Conservation (phyloP, 352 stramenopile species). For the Phytophthora agathidicida region DNA sequence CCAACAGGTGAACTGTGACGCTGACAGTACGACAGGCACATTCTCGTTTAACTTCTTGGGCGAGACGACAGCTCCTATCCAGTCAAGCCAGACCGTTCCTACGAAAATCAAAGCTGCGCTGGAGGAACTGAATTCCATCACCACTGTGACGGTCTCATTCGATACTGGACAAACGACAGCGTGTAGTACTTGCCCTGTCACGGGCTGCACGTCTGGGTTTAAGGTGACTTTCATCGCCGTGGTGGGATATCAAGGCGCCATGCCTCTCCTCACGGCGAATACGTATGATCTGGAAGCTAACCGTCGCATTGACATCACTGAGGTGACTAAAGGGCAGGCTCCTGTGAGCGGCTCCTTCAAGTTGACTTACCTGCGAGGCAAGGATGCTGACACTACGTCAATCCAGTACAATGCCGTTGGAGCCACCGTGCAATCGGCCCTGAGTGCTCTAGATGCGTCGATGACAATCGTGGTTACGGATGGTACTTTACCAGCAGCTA, state of each 20-base stretch:
- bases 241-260: conserved; percentile 77
- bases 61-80: conserved; percentile 90
- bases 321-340: conserved; percentile 84
- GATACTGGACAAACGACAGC: conserved; percentile 54
- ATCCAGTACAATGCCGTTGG: conserved; percentile 64
- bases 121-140: conserved; percentile 91
- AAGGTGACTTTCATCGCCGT: conserved; percentile 91
- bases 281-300: conserved; percentile 90
- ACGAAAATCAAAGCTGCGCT: conserved; percentile 85
- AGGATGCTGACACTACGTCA: conserved; percentile 74
- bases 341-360: conserved; percentile 91
- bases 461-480: conserved; percentile 80
- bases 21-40: conserved; percentile 69
- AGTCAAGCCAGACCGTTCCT: conserved; percentile 66
- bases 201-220: conserved; percentile 75
- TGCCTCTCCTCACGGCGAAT: conserved; percentile 88
- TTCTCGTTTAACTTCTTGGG: conserved; percentile 91
- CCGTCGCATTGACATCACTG: conserved; percentile 84
- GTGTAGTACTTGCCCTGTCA: conserved; percentile 69
- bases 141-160: conserved; percentile 85
- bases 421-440: conserved; percentile 61
- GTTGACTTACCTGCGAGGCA: conserved; percentile 83
- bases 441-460: conserved; percentile 85
- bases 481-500: conserved; percentile 40
- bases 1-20: conserved; percentile 93